Evolutionary conservation across 331 rosid species (phyloP), one percentile per base, ranked within the genome.

Genomic region (Stylosanthes scabra): DNA sequence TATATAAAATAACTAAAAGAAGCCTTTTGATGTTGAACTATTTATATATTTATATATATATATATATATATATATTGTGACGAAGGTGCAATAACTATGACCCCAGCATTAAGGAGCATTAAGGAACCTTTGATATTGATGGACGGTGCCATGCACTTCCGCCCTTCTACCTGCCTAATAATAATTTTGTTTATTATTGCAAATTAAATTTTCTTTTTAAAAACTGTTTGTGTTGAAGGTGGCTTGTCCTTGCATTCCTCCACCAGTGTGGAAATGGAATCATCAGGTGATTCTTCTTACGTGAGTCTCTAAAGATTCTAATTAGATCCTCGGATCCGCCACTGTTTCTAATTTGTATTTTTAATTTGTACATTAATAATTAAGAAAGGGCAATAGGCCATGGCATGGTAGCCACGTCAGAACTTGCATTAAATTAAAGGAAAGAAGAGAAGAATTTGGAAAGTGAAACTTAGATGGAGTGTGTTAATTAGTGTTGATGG

Each of bases 401-500:
- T 25, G 78, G 85, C 97, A 92, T 88, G 96, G 82, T 31, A 69
- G 91, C 84, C 96, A 90, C 91, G 86, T 86, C 70, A 57, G 72
- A 70, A 14, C 63, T 61, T 15, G 76, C 67, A 70, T 47, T 66
- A 71, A 70, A 51, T 47, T 66, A 71, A 70, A 51, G 66, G 25
- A 20, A 50, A 62, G 78, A 8, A 4, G 42, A 40, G 10, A 51
- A 73, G 39, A 65, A 56, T 25, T 50, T 41, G 69, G 69, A 79
- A 65, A 75, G 81, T 81, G 71, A 12, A 14, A 56, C 65, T 0
- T 20, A 20, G 25, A 20, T 20, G 25, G 25, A 20, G 25, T 20
- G 25, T 20, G 25, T 20, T 20, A 20, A 20, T 20, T 20, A 20
- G 25, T 20, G 25, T 20, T 20, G 25, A 20, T 20, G 25, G 25